Evolutionary conservation across 1,284 basidiomycete genomes (phyloP).

Genomic region (Spongispora temasekensis): DNA sequence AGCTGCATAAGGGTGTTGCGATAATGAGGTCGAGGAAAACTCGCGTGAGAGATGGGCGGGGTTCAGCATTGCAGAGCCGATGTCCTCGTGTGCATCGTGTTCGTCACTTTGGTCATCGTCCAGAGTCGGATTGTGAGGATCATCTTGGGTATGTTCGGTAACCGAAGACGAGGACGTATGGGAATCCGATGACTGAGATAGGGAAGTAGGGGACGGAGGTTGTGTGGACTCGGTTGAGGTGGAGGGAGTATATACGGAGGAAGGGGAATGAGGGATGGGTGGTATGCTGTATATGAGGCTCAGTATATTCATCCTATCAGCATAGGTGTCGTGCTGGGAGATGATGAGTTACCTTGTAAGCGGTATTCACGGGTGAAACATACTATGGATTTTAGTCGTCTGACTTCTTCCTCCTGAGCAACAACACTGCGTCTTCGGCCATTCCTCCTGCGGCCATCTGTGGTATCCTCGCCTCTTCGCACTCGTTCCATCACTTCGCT

Average conservation of each 20-base stretch:
- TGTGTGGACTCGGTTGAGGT: conserved; percentile 55
- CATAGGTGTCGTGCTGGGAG: conserved; percentile 80
- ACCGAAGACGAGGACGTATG: conserved; percentile 40
- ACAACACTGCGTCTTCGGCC: conserved; percentile 74
- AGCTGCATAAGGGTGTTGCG: conserved; percentile 46
- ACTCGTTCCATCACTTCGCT: conserved; percentile 88
- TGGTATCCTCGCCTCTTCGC: conserved; percentile 76
- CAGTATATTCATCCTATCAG: conserved; percentile 85
- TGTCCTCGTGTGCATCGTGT: conserved; percentile 46
- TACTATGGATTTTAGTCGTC: conserved; percentile 78
- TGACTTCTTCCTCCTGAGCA: conserved; percentile 83
- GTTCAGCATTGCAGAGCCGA: conserved; percentile 52
- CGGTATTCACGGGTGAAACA: conserved; percentile 37
- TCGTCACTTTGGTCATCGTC: conserved; percentile 35
- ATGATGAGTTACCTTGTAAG: conserved; percentile 14
- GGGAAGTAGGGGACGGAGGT: conserved; percentile 50
- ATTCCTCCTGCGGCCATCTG: conserved; percentile 56
- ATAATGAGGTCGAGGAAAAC: conserved; percentile 27
- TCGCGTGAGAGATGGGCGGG: conserved; percentile 40
- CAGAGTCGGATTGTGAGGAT: conserved; percentile 26
- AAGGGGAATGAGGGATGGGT: conserved; percentile 62
- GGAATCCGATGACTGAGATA: conserved; percentile 54
- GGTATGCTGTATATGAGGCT: conserved; percentile 84
- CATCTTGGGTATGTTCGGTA: conserved; percentile 41
- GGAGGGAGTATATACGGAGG: conserved; percentile 52